Conservation (phyloP, 2,329 filamentous ascomycete species). For the Rhynchosporium secalis region DNA sequence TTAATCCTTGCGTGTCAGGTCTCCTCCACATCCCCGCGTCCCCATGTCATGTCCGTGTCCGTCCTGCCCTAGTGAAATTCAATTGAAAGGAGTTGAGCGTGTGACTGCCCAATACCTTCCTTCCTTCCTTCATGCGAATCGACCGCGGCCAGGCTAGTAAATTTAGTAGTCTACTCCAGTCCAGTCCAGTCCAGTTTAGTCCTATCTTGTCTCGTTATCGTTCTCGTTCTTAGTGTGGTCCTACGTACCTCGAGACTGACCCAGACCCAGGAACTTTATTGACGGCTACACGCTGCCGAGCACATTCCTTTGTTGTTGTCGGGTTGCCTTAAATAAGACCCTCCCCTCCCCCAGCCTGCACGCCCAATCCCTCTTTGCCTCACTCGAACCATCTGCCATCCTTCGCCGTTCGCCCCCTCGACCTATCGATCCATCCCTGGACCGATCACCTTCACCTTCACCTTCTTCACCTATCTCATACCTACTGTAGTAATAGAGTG, state of each 20-base stretch:
- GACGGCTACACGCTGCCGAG: slow-evolving; percentile 8
- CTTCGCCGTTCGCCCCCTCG: not conserved
- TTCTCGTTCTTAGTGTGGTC: not conserved
- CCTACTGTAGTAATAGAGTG: not conserved
- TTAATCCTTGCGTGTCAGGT: slow-evolving; percentile 9
- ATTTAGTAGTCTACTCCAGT: not conserved
- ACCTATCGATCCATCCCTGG: not conserved
- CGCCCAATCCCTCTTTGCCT: not conserved
- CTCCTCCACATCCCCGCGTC: slow-evolving; percentile 12
- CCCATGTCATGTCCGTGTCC: not conserved
- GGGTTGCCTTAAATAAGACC: slow-evolving; percentile 3
- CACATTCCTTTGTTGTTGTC: not conserved
- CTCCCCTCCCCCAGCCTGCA: not conserved
- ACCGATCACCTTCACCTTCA: not conserved
- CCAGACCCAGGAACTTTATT: slow-evolving; percentile 9
- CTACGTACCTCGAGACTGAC: slow-evolving; percentile 5
- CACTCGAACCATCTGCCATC: not conserved
- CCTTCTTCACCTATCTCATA: too few species aligned
- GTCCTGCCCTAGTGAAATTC: not conserved
- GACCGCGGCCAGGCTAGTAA: not conserved
- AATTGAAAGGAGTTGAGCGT: too few species aligned
- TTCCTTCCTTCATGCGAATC: not conserved
- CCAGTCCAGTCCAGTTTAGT: not conserved
- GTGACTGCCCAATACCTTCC: not conserved
- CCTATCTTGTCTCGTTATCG: not conserved